Base-by-base conservation (phyloP, 257 asterid genomes). In the Eustoma russellianum region DNA sequence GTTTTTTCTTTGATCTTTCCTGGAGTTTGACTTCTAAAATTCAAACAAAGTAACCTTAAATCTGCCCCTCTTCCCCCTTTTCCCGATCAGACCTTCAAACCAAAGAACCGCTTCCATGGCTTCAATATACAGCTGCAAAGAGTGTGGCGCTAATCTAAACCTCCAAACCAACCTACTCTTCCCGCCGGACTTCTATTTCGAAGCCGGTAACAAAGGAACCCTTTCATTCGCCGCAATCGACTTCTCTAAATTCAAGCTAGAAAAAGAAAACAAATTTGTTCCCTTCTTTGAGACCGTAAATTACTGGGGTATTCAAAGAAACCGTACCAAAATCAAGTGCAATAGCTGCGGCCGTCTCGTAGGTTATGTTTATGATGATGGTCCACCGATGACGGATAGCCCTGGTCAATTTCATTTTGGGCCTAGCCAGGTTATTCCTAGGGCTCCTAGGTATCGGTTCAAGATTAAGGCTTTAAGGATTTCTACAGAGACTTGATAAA, bases 251-350 rank as follows among this genome's bases (percentile, higher is more conserved):
- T 79, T 90, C 86, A 72, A 74, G 49, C 83, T 81, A 67, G 79
- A 86, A 68, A 83, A 78, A 56, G 93, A 90, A 50, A 90, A 81
- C 64, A 82, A 74, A 65, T 72, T 90, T 67, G 56, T 74, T 10
- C 96, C 95, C 33, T 90, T 90, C 41, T 83, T 86, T 78, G 95
- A 90, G 66, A 86, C 95, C 7, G 9, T 90, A 0, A 77, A 90
- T 57, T 90, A 90, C 40, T 90, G 98, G 98, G 96, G 96, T 1
- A 83, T 90, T 41, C 98, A 90, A 14, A 72, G 96, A 70, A 79
- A 77, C 24, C 80, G 96, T 53, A 78, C 86, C 73, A 87, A 67
- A 64, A 86, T 90, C 66, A 75, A 64, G 73, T 90, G 98, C 61
- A 77, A 69, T 43, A 67, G 79, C 70, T 90, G 98, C 66, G 85